Evolutionary conservation across 345 rosid species (phyloP).

Genomic region (Erodium maritimum): DNA sequence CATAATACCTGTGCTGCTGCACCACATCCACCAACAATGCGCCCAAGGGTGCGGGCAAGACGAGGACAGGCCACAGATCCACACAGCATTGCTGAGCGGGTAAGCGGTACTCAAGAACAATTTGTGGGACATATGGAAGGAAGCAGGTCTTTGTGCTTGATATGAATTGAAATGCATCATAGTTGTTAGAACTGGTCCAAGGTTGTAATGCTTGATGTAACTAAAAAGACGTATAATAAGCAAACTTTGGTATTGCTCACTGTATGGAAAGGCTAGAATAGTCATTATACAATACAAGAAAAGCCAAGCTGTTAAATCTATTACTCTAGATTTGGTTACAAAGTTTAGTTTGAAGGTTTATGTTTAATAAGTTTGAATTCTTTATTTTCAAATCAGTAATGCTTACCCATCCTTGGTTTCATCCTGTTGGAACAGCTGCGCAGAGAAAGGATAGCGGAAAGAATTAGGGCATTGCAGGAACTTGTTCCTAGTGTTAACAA

Average conservation of each 20-base stretch:
- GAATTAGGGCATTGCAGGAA: constrained; percentile 95
- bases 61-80: constrained; percentile 99
- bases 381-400: background rate
- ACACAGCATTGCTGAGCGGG: constrained; percentile 98
- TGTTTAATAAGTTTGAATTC: constrained; percentile 1
- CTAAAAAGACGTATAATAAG: too few species aligned
- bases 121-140: background rate
- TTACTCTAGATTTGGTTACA: too few species aligned
- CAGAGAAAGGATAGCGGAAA: constrained; percentile 93
- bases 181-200: background rate
- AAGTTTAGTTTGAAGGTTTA: background rate
- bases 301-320: too few species aligned
- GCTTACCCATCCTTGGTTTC: background rate
- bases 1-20: constrained; percentile 51
- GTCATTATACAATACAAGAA: background rate
- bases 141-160: background rate
- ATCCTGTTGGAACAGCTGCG: constrained; percentile 54
- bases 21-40: constrained; percentile 89
- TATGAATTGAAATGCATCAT: background rate
- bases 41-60: constrained; percentile 95
- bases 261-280: too few species aligned
- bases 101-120: constrained; percentile 15
- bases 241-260: background rate
- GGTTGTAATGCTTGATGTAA: too few species aligned
- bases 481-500: constrained; percentile 97